phyloP scores from a whole-genome alignment of 2,329 filamentous ascomycete genomes.

The Rutstroemia sp. region DNA sequence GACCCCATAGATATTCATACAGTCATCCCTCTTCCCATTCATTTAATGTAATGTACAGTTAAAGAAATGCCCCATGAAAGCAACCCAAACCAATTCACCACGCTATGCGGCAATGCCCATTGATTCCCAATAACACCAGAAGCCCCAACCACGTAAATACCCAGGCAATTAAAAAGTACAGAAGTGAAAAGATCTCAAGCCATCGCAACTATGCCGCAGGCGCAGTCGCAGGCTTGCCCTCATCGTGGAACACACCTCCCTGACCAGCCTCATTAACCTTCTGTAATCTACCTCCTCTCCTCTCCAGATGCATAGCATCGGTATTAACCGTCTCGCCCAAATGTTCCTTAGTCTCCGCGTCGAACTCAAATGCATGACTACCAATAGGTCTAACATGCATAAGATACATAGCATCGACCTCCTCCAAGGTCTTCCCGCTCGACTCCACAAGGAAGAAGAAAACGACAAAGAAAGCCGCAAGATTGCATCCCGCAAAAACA shows the following conservation, averaged over 20 bases:
- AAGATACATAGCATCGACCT: slow-evolving; percentile 24
- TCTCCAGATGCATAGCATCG: slow-evolving; percentile 3
- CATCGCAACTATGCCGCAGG: too few species aligned
- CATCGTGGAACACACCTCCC: slow-evolving; percentile 4
- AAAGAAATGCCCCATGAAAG: too few species aligned
- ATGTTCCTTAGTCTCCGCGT: not conserved
- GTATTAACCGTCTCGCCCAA: slow-evolving; percentile 2
- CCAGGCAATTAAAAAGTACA: too few species aligned
- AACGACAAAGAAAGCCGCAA: slow-evolving; percentile 56
- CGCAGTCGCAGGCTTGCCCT: not conserved
- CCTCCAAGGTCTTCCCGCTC: slow-evolving; percentile 30
- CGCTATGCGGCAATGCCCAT: too few species aligned
- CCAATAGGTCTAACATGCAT: slow-evolving; percentile 31
- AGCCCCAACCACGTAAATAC: too few species aligned
- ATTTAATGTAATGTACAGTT: too few species aligned
- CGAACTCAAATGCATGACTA: slow-evolving; percentile 8
- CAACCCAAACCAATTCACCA: too few species aligned
- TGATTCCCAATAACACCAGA: too few species aligned
- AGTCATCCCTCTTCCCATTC: too few species aligned
- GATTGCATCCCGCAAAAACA: slow-evolving; percentile 66
- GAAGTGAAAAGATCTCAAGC: too few species aligned
- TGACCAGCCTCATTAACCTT: not conserved
- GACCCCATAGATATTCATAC: too few species aligned
- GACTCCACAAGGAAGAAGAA: slow-evolving; percentile 73
- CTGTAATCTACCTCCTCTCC: not conserved